Conservation (phyloP, 1,284 basidiomycete species). For the Gomphus bonarii region DNA sequence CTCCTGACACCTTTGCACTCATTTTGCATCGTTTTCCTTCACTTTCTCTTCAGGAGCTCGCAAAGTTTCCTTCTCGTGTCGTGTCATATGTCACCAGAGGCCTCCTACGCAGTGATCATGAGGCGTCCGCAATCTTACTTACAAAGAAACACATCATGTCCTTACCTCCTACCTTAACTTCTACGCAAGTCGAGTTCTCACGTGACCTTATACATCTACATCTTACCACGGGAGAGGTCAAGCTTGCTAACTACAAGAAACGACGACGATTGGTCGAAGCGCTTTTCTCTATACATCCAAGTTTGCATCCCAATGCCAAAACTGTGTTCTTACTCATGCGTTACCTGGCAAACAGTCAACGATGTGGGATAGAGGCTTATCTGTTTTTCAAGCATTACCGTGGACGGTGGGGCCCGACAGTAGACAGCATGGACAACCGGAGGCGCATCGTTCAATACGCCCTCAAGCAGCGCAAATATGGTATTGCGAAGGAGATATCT, state of each 20-base stretch:
- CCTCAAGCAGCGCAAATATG: conserved; percentile 6
- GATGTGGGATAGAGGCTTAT: conserved; percentile 40
- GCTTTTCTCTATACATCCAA: conserved; percentile 36
- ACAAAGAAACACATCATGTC: conserved; percentile 2
- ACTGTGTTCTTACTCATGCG: conserved; percentile 52
- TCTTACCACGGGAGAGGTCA: conserved; percentile 5
- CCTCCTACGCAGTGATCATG: conserved; percentile 1
- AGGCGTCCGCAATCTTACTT: neutral
- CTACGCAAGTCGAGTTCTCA: neutral
- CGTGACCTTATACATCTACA: conserved; percentile 2
- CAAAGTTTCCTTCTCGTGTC: conserved; percentile 1
- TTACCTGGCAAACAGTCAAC: conserved; percentile 33
- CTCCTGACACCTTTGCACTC: neutral
- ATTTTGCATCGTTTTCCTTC: conserved; percentile 5
- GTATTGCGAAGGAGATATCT: conserved; percentile 7
- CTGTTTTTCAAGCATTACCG: conserved; percentile 6
- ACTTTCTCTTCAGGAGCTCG: neutral
- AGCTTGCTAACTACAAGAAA: conserved; percentile 3
- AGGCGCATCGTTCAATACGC: conserved; percentile 9
- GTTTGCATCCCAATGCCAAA: conserved; percentile 44
- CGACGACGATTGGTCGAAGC: conserved; percentile 22
- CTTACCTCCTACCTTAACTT: neutral
- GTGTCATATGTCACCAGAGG: conserved; percentile 6
- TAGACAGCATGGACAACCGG: conserved; percentile 1
- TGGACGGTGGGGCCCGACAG: conserved; percentile 1